These are phyloP conservation scores for Verticillium nonalfalfae DNA, from an alignment of 2,329 filamentous ascomycete genomes.

Conservation along the genomic window DNA sequence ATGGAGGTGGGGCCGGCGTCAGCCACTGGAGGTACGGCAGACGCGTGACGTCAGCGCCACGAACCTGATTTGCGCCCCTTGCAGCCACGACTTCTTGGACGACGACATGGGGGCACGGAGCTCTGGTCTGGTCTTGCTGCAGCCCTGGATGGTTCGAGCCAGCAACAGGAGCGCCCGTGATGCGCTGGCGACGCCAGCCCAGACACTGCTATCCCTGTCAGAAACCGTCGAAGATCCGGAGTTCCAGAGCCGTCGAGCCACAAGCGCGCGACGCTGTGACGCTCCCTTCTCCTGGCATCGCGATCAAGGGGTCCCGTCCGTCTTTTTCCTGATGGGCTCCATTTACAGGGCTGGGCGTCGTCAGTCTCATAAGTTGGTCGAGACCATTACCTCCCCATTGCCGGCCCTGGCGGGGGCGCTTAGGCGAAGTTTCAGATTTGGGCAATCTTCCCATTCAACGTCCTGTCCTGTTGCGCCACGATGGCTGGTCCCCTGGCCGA, in stretches of 20 bases:
- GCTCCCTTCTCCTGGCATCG: not conserved
- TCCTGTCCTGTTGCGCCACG: not conserved
- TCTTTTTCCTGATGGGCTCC: not conserved
- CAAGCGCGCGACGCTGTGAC: not conserved
- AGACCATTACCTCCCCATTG: not conserved
- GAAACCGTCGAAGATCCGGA: not conserved
- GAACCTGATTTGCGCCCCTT: constrained; percentile 1
- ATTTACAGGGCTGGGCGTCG: not conserved
- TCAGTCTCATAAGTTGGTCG: constrained; percentile 1
- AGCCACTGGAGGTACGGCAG: not conserved
- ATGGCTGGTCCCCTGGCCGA: not conserved
- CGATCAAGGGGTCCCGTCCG: too few species aligned
- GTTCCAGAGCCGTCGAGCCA: not conserved
- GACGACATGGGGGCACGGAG: constrained; percentile 8
- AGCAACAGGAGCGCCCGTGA: constrained; percentile 4
- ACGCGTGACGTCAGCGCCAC: constrained; percentile 1
- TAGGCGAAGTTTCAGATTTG: not conserved
- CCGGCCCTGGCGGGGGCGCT: not conserved
- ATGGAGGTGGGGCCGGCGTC: not conserved
- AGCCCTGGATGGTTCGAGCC: too few species aligned
- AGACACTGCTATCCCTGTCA: not conserved
- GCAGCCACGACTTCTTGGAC: constrained; percentile 3
- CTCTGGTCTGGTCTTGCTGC: too few species aligned
- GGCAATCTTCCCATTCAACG: not conserved
- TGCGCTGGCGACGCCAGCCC: constrained; percentile 1